Conservation (phyloP, 2,329 filamentous ascomycete species). For the Phyllosticta citriasiana region DNA sequence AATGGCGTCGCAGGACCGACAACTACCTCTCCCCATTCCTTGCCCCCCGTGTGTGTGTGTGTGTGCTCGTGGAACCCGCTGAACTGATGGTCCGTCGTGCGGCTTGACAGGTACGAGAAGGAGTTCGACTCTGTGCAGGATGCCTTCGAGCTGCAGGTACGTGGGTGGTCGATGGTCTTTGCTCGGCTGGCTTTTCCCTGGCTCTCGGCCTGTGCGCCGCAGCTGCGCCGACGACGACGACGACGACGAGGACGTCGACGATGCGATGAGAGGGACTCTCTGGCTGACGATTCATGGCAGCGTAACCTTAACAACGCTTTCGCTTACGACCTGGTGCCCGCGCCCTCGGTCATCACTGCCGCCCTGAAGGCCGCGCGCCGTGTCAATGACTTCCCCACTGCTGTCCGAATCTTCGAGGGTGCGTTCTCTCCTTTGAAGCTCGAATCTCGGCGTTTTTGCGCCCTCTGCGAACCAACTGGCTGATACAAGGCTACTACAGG, state of each 20-base stretch:
- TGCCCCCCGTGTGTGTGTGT: too few relatives aligned
- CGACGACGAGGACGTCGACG: background rate
- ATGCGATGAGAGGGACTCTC: background rate
- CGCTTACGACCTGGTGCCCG: constrained; percentile 98
- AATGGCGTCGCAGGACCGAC: background rate
- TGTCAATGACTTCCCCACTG: constrained; percentile 97
- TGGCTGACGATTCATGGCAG: constrained; percentile 30
- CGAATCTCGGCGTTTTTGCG: background rate
- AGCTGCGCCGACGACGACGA: background rate
- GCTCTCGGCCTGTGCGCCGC: constrained; percentile 4
- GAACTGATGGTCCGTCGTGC: constrained; percentile 14
- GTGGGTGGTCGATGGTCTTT: constrained; percentile 19
- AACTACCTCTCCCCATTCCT: too few relatives aligned
- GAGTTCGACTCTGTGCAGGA: constrained; percentile 97
- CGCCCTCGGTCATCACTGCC: constrained; percentile 78
- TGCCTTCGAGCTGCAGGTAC: constrained; percentile 98
- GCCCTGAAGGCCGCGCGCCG: constrained; percentile 88
- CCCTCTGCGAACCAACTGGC: background rate
- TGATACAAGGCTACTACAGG: constrained; percentile 41
- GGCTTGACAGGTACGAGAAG: constrained; percentile 78
- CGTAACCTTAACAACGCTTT: constrained; percentile 99
- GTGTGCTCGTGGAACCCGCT: background rate
- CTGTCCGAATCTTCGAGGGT: constrained; percentile 98
- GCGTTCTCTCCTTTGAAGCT: constrained; percentile 27
- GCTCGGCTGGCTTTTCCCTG: constrained; percentile 3